Evolutionary conservation across 371 early-diverging fungal species (phyloP), one percentile per base, ranked within the genome.

Genomic region (Mycotypha africana): DNA sequence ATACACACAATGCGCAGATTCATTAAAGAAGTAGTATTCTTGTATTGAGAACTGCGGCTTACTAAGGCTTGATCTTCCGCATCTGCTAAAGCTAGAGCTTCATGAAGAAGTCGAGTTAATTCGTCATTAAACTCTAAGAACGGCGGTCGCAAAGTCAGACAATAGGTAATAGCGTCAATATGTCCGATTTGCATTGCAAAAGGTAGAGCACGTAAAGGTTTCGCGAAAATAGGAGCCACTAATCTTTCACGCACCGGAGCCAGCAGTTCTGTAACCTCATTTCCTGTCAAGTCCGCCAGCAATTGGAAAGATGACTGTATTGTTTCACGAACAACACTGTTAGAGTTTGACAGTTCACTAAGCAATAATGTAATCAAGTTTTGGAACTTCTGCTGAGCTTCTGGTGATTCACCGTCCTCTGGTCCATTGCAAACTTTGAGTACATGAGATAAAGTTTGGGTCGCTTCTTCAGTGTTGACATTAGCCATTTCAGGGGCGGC

Each of bases 161-260:
- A 94, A 63, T 93, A 98, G 0, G 96, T 96, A 48, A 98, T 91
- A 15, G 98, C 98, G 53, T 98, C 98, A 50, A 95, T 95, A 56
- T 95, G 84, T 8, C 98, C 99, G 21, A 99, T 97, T 64, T 97
- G 98, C 88, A 95, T 90, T 28, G 91, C 82, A 67, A 93, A 88
- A 0, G 98, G 95, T 16, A 98, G 73, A 0, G 97, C 95, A 7
- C 98, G 89, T 47, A 99, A 66, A 3, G 98, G 98, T 58, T 97
- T 97, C 25, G 93, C 83, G 67, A 97, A 98, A 40, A 99, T 99
- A 1, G 97, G 95, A 1, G 73, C 74, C n/a, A 97, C 74, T 10
- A 99, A 71, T 2, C 89, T 79, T 42, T 94, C 94, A 33, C 87
- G 74, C 0, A 88, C 88, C 0, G 92, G 95, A 6, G 76, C 74